Evolutionary conservation across 495 filamentous ascomycete genomes (phyloP), one percentile per base, ranked within the genome.

Genomic region (Penicillium goetzii): DNA sequence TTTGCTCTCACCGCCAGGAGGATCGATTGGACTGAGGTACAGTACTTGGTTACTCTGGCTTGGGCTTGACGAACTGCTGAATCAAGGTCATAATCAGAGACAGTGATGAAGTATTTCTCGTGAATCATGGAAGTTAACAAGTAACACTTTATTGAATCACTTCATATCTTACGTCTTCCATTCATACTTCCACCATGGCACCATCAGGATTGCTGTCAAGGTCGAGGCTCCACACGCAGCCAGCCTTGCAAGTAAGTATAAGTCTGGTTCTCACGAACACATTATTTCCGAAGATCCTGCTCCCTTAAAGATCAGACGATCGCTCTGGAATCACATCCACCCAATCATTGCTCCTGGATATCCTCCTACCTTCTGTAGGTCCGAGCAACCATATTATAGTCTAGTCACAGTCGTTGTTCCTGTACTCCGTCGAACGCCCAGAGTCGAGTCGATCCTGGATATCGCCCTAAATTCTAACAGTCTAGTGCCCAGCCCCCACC

Each of bases 1-100:
- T 65, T 62, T 30, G 21, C 47, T 12, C n/a, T 28, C 62, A 64
- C 68, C 64, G 59, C 58, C 49, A 63, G 52, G 33, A 23, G n/a
- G 9, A 40, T 40, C 8, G 14, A 36, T 7, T 36, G 9, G 3
- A 43, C 32, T 12, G n/a, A 12, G 40, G 17, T 30, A 30, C 34
- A 19, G 38, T n/a, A n/a, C n/a, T n/a, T n/a, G n/a, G n/a, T n/a
- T n/a, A n/a, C n/a, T n/a, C n/a, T n/a, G n/a, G n/a, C n/a, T n/a
- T n/a, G n/a, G n/a, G n/a, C n/a, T n/a, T n/a, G 12, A 25, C 43
- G 43, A 25, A 47, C 19, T 25, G 26, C 41, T 47, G 58, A 60
- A 28, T 30, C 47, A 51, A 26, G 26, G 11, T 9, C 28, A 30
- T 30, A 6, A 25, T 10, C 43, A 47, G 19, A 23, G 14, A 4